Base-by-base conservation (phyloP, 345 rosid species). In the Limnanthes douglasii region DNA sequence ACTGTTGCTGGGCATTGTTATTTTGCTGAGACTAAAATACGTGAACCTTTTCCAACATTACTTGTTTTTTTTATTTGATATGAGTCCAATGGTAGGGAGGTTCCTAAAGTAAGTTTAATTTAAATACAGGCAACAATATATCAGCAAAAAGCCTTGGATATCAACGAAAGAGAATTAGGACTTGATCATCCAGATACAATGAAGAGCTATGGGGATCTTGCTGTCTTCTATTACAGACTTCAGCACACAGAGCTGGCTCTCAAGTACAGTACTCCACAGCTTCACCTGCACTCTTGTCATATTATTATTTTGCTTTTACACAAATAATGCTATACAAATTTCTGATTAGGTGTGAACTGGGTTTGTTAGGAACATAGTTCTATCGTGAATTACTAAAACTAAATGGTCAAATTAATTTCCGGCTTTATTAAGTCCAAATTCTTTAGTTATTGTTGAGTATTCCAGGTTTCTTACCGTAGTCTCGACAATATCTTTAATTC, bases 121-220 rank as follows among this genome's bases (percentile, higher is more conserved):
- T 43, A 31, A 10, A 37, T 60, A 11, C 78, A 90, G 98, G 98
- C 98, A 8, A 82, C 95, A 12, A 83, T 88, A 54, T 88, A 88
- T 59, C 98, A 88, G 63, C 94, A 88, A 51, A 88, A 88, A 56
- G 98, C 98, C 4, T 70, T 90, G 76, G 98, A 90, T 68, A 90
- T 90, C 66, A 90, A 90, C 52, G 98, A 90, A 68, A 77, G 98
- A 67, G 98, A 90, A 56, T 65, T 90, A 18, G 98, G 98, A 52
- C 85, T 90, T 41, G 98, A 90, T 56, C 98, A 90, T 55, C 94
- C 98, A 30, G 98, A 90, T 70, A 90, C 98, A 11, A 84, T 90
- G 98, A 90, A 90, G 65, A 90, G 98, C 58, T 90, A 90, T 35
- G 98, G 98, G 45, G 98, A 90, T 71, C 98, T 90, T 61, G 98